Conservation (phyloP, 169 alveolate species). For the Amoebophrya sp. region DNA sequence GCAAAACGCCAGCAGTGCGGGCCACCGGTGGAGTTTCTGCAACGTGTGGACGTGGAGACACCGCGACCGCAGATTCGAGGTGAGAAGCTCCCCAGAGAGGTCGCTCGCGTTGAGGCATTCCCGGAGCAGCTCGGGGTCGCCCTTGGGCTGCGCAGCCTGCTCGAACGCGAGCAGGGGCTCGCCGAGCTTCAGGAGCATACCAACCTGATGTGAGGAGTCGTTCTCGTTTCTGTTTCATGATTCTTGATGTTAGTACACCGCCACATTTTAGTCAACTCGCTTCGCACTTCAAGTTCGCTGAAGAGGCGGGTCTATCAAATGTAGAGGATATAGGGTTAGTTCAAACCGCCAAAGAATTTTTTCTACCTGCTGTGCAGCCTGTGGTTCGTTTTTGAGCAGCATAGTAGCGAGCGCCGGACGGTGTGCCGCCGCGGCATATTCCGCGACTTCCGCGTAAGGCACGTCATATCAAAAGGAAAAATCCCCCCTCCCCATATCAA, state of each 20-base stretch:
- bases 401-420: background rate
- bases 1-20: background rate
- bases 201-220: no score
- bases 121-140: conserved; percentile 5
- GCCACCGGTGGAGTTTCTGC: conserved; percentile 10
- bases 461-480: no score
- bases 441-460: background rate
- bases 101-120: background rate
- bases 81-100: background rate
- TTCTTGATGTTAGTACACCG: no score
- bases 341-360: no score
- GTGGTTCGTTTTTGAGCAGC: conserved; percentile 14
- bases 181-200: background rate
- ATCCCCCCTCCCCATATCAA: no score
- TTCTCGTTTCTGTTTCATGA: no score
- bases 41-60: background rate
- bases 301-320: no score
- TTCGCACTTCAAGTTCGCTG: no score
- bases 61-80: background rate
- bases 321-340: no score
- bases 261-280: no score
- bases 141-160: conserved; percentile 1
- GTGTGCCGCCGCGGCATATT: background rate
- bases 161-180: background rate
- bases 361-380: background rate